A percentile compares a stretch with the other conserved stretches of the same genome.
Evolutionary conservation across 768 basidiomycete species (phyloP).

Genomic region (Amanita fuliginea): DNA sequence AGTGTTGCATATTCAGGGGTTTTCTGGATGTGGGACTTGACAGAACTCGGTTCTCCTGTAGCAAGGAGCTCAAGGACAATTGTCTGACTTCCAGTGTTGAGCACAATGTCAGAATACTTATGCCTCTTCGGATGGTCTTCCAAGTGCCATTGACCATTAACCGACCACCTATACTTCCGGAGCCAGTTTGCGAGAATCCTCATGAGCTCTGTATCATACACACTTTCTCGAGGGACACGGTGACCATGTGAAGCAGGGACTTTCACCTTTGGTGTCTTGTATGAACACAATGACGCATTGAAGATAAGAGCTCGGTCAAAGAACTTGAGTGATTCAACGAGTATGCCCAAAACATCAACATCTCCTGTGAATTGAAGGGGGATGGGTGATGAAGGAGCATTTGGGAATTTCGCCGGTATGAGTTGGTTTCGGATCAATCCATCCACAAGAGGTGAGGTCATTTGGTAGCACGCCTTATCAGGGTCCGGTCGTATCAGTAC

Average conservation of each 20-base stretch:
- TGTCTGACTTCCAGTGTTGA: too few species aligned
- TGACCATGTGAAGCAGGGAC: neutral
- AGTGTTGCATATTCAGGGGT: too few species aligned
- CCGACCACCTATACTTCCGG: slow-evolving; percentile 4
- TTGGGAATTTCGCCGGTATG: slow-evolving; percentile 8
- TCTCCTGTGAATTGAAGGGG: neutral
- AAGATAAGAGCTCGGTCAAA: slow-evolving; percentile 7
- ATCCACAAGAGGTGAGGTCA: neutral
- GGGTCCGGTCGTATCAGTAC: neutral
- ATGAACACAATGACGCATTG: slow-evolving; percentile 1
- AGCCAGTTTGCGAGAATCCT: slow-evolving; percentile 11
- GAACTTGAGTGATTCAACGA: slow-evolving; percentile 9
- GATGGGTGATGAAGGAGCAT: neutral
- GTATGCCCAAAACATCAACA: slow-evolving; percentile 5
- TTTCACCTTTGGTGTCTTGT: slow-evolving; percentile 6
- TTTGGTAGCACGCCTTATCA: neutral
- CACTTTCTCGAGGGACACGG: slow-evolving; percentile 9
- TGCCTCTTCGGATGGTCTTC: slow-evolving; percentile 1
- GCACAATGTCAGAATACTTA: too few species aligned
- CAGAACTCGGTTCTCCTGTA: too few species aligned
- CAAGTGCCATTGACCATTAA: slow-evolving; percentile 10
- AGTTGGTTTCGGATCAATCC: slow-evolving; percentile 1
- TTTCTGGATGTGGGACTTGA: too few species aligned
- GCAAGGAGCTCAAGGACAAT: too few species aligned
- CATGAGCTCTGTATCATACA: slow-evolving; percentile 10